phyloP scores from a whole-genome alignment of 495 filamentous ascomycete species.

The Aeminium ludgeri region DNA sequence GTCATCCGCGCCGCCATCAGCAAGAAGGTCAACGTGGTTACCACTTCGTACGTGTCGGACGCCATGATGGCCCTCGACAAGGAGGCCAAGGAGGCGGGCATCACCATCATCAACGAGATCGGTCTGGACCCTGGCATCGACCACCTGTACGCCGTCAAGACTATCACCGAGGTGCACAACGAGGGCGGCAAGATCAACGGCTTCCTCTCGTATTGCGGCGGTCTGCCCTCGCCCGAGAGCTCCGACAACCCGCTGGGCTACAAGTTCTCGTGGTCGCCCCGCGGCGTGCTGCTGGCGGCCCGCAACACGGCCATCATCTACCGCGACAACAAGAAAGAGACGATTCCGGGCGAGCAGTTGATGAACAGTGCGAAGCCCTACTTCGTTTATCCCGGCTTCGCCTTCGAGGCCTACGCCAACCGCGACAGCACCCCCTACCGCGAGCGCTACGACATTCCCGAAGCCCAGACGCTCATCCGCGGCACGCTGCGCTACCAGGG shows the following conservation, averaged over 20 bases:
- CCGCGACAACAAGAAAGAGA: constrained; percentile 56
- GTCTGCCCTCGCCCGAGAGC: constrained; percentile 64
- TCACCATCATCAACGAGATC: constrained; percentile 97
- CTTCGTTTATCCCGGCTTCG: constrained; percentile 71
- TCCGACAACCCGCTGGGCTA: constrained; percentile 88
- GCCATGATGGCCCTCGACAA: constrained; percentile 81
- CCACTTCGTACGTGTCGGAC: constrained; percentile 85
- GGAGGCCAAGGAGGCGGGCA: constrained; percentile 74
- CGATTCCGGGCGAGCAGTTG: constrained; percentile 30
- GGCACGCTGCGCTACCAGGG: constrained; percentile 74
- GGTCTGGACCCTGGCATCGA: constrained; percentile 54
- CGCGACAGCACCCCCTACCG: constrained; percentile 73
- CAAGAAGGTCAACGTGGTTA: constrained; percentile 88
- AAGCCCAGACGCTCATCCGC: constrained; percentile 53
- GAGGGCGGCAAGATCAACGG: constrained; percentile 70
- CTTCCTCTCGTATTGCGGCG: constrained; percentile 83
- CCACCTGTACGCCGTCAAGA: constrained; percentile 78
- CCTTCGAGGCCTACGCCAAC: constrained; percentile 89
- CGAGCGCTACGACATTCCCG: constrained; percentile 81
- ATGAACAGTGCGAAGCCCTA: constrained; percentile 86
- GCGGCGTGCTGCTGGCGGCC: constrained; percentile 76
- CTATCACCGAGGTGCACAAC: constrained; percentile 65
- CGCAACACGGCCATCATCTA: constrained; percentile 75
- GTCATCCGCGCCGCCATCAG: constrained; percentile 93
- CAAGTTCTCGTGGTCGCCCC: constrained; percentile 63